Base-by-base conservation (phyloP, 192 early-diverging fungal species). In the Umbelopsis isabellina region DNA sequence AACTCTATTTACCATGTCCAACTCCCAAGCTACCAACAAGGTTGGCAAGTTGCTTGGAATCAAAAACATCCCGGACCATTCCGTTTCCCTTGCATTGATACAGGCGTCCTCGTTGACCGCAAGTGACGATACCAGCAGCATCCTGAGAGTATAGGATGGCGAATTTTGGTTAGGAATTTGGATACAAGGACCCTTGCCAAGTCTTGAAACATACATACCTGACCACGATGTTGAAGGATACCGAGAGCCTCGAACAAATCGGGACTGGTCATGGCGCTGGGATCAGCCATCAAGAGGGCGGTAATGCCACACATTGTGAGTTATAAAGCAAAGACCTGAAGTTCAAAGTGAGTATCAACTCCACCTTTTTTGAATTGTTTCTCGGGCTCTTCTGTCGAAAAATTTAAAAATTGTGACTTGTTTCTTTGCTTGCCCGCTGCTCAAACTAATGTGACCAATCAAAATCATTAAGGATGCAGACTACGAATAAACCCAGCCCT, bases 71-170 rank as follows among this genome's bases (percentile, higher is more conserved):
- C 67, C 95, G 89, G 41, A 99, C 97, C 97, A 99, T 96, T 61
- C 98, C 98, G 81, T 96, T 99, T 68, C 93, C 96, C 80, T 99
- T 99, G 87, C 95, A 94, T 83, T 99, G 98, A 84, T 93, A 97
- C 77, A 99, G 84, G 51, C 97, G 91, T 41, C 98, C 98, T 78
- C 97, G 95, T 70, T 89, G 80, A 16, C 95, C 98, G 79, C 96
- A 99, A 8, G 98, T 99, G 49, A 99, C 91, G 72, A 99, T 98
- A 50, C 98, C 98, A 9, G 98, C 97, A 13, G 98, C 97, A 89
- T 99, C 98, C 98, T 99, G 35, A 61, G 65, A 52, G 47, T 13
- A 46, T 61, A 11, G 20, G 25, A 2, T 30, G 52, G 48, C 16
- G 27, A 30, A 41, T n/a, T 15, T 49, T 3, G 23, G 10, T 6